Base-by-base conservation (phyloP, 2,329 filamentous ascomycete genomes). In the Ophiostoma fasciatum region DNA sequence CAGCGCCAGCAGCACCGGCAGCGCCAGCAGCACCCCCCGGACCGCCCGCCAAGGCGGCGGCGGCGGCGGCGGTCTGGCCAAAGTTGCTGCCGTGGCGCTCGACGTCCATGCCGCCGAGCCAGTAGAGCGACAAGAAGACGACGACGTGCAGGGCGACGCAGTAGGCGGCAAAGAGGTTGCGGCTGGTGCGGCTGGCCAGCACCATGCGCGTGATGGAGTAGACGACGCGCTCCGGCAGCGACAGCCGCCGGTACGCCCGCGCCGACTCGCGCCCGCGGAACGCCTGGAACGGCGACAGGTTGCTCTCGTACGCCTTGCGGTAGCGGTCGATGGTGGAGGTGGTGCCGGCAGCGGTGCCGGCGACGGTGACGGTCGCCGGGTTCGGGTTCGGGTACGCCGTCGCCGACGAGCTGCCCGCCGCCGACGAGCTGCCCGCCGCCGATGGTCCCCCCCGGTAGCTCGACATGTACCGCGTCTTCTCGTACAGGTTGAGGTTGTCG, bases 391-490 rank as follows among this genome's bases (percentile, higher is more conserved):
- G 65, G 45, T 66, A 70, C 29, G 66, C 66, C 28, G 76, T 80
- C n/a, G 76, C 74, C 11, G 75, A 75, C 5, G 72, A 72, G 10
- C 75, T 72, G 27, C 62, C 58, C 20, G 37, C 31, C 26, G 8
- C 25, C 19, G 26, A 22, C 11, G 22, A 29, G 55, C 78, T 93
- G n/a, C n/a, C n/a, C n/a, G n/a, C n/a, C n/a, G n/a, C n/a, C n/a
- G n/a, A n/a, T n/a, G n/a, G n/a, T n/a, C n/a, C n/a, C n/a, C n/a
- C n/a, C n/a, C n/a, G n/a, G 63, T 94, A 98, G 3, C 83, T 87
- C 7, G 85, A 94, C 18, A 96, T 77, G 54, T 98, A 98, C 46
- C 90, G 75, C 14, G 88, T 94, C 68, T 96, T 98, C 58, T 98
- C 90, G 56, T 98, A 98, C 7, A 98, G 68, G 48, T 81, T 85